A percentile compares a stretch with the other conserved stretches of the same genome.
These are phyloP conservation scores for Plasmodium adleri DNA, from an alignment of 169 alveolate genomes.

Conservation along the genomic window DNA sequence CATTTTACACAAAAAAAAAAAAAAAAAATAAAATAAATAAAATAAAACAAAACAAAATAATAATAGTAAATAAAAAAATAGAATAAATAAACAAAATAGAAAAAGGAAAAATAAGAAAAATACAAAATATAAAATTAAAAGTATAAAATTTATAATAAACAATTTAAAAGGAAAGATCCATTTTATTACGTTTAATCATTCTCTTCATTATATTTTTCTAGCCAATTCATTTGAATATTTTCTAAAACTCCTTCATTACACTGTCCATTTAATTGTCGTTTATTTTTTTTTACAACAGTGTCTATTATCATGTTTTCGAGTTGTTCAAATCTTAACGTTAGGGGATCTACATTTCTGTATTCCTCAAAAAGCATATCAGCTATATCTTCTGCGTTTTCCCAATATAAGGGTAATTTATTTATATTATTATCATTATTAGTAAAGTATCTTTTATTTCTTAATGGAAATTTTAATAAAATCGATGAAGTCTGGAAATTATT, in stretches of 20 bases:
- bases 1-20: not conserved
- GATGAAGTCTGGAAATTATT: not conserved
- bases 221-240: constrained; percentile 82
- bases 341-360: constrained; percentile 76
- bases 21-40: not conserved
- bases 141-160: no score
- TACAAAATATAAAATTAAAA: no score
- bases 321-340: constrained; percentile 80
- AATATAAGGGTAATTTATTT: constrained; percentile 38
- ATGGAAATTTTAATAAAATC: not conserved
- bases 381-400: constrained; percentile 68
- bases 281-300: constrained; percentile 74
- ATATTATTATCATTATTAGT: constrained; percentile 1
- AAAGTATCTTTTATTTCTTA: constrained; percentile 19
- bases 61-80: no score
- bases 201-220: constrained; percentile 69
- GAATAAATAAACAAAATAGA: no score
- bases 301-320: constrained; percentile 79
- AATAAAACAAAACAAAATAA: not conserved
- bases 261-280: constrained; percentile 53
- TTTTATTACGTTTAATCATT: not conserved
- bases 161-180: no score
- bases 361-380: constrained; percentile 64
- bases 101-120: no score
- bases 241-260: constrained; percentile 81